phyloP scores from a whole-genome alignment of 2,329 filamentous ascomycete species.

The Trichoderma oligosporum region DNA sequence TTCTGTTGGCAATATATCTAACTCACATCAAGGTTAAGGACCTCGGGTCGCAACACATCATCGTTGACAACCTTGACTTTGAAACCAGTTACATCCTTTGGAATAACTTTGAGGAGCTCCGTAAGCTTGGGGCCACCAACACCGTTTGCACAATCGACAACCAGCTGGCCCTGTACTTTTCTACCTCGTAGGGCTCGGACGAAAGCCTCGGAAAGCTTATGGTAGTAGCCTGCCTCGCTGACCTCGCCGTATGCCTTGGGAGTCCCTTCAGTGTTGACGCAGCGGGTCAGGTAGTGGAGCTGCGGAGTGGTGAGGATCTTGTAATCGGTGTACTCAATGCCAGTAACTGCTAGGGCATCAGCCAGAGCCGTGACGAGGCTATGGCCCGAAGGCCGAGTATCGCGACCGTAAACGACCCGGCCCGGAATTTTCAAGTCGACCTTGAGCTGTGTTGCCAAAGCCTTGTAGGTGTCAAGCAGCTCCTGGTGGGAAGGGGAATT shows the following conservation, averaged over 20 bases:
- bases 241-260: constrained; percentile 83
- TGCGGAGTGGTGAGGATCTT: constrained; percentile 96
- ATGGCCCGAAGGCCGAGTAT: constrained; percentile 89
- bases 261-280: constrained; percentile 87
- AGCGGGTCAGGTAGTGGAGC: constrained; percentile 92
- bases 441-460: constrained; percentile 70
- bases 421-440: constrained; percentile 68
- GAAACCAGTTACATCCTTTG: constrained; percentile 64
- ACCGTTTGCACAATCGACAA: constrained; percentile 94
- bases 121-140: constrained; percentile 88
- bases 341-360: constrained; percentile 73
- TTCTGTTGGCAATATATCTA: background rate
- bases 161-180: constrained; percentile 69
- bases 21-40: constrained; percentile 81
- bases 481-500: constrained; percentile 75
- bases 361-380: constrained; percentile 74
- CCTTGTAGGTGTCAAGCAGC: constrained; percentile 71
- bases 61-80: constrained; percentile 89
- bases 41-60: constrained; percentile 83
- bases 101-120: constrained; percentile 80
- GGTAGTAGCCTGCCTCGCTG: constrained; percentile 89
- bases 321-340: constrained; percentile 74
- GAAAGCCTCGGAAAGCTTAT: constrained; percentile 85
- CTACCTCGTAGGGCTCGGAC: constrained; percentile 74
- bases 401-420: constrained; percentile 83